Base-by-base conservation (phyloP, 805 yeast genomes). In the Scheffersomyces lignosus region DNA sequence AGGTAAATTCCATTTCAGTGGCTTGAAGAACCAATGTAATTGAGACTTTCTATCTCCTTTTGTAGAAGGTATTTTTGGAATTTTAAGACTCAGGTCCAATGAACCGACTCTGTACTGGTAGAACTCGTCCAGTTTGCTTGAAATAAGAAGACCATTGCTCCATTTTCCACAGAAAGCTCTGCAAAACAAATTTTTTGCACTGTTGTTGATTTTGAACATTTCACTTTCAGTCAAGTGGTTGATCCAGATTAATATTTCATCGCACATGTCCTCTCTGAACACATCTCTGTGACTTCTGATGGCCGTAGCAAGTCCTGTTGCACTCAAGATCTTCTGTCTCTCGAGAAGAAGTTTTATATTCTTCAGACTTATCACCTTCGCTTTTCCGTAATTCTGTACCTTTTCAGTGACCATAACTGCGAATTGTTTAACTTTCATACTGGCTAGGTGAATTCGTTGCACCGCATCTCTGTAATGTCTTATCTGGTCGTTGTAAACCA, bases 201-300 rank as follows among this genome's bases (percentile, higher is more conserved):
- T 41, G 22, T 60, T 58, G 45, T 75, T 73, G 33, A 74, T 73
- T 7, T 76, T 77, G 40, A 72, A 71, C 3, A 82, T 48, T 25
- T 76, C 71, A 8, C 83, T 72, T 31, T 70, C 71, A 0, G 83
- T 66, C 18, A 88, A 57, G 27, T 79, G 83, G 18, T 63, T 56
- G 4, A 87, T 53, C 89, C 93, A 84, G n/a, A 56, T 49, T 5
- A 85, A 54, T 14, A 87, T 78, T 43, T 82, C 88, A 28, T 77
- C 81, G 47, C 84, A 81, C 86, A 85, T 80, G 39, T 84, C 90
- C 52, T 88, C 96, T 35, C 93, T 66, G 52, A 86, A 83, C 5
- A 77, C 64, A 51, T 87, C 95, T 38, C 89, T 65, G 13, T 78
- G 69, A 35, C 81, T 76, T 37, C 87, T 64, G 12, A 88, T 80